Evolutionary conservation across 768 basidiomycete genomes (phyloP).

Genomic region (Tulasnella sp.): DNA sequence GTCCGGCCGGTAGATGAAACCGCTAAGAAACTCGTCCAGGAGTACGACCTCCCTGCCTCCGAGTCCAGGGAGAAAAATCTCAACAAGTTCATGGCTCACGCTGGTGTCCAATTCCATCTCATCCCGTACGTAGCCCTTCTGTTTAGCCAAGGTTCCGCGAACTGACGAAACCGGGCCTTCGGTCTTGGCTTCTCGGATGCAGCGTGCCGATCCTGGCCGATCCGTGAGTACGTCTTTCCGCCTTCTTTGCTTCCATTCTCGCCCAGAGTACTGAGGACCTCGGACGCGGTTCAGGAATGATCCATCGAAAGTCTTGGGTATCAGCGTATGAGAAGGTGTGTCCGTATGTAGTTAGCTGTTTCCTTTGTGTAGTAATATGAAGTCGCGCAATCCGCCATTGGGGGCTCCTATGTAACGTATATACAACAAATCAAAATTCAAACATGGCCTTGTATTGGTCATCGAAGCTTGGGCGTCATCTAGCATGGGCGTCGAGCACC

Average conservation of each 20-base stretch:
- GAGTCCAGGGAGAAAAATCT: constrained; percentile 45
- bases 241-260: not conserved
- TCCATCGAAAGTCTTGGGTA: not conserved
- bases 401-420: not conserved
- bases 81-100: constrained; percentile 54
- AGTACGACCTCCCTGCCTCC: constrained; percentile 48
- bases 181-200: not conserved
- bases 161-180: not conserved
- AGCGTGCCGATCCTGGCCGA: not conserved
- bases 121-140: constrained; percentile 38
- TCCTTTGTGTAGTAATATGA: not conserved
- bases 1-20: constrained; percentile 39
- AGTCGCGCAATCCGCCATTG: not conserved
- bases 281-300: not conserved
- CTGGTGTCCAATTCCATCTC: constrained; percentile 47
- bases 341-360: not conserved
- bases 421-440: not conserved
- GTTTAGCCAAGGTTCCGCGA: not conserved
- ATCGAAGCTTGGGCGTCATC: not conserved
- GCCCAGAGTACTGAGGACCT: not conserved
- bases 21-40: constrained; percentile 43
- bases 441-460: not conserved
- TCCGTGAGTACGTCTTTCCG: not conserved
- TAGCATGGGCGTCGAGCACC: not conserved
- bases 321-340: not conserved